Base-by-base conservation (phyloP, 805 yeast genomes). In the Huiozyma sinensis region DNA sequence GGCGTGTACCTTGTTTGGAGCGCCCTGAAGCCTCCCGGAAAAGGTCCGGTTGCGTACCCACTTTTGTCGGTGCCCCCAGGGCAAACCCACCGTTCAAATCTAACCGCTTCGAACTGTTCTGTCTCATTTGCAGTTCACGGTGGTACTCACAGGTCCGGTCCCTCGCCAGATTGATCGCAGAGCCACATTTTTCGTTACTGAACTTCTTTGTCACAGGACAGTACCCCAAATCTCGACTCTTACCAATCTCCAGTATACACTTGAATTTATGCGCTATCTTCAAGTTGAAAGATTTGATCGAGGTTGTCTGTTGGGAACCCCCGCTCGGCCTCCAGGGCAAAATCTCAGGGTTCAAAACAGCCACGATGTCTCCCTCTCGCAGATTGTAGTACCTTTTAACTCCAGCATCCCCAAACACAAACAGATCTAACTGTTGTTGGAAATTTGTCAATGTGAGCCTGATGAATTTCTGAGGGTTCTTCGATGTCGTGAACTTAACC, bases 341-440 rank as follows among this genome's bases (percentile, higher is more conserved):
- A 6, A 87, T 66, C 1, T 65, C 66, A 0, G 98, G 97, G 55
- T 89, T 90, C 42, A 89, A 60, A 1, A 90, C 56, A 0, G 82
- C 83, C 8, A 89, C 61, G 0, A 89, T 62, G 47, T 83, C 87
- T 0, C 97, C 97, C 1, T 77, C 69, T 42, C 77, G 67, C 2
- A 88, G 54, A 49, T 83, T 86, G 79, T 85, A 85, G 60, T 77
- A 83, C 55, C 74, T 76, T 24, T 76, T 75, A 48, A 81, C 81
- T 5, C 87, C 83, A 12, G 70, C 65, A 34, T 56, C 51, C 0
- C 81, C 88, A 56, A 83, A 81, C 3, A 89, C 58, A 45, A 77
- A 73, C 6, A 87, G 55, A 39, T 77, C 75, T 2, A 88, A 60
- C 2, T 75, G 73, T 42, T 72, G 73, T 42, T 69, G 69, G 53